These are phyloP conservation scores for Talaromyces nanjingensis DNA, from an alignment of 495 filamentous ascomycete genomes.

Conservation along the genomic window DNA sequence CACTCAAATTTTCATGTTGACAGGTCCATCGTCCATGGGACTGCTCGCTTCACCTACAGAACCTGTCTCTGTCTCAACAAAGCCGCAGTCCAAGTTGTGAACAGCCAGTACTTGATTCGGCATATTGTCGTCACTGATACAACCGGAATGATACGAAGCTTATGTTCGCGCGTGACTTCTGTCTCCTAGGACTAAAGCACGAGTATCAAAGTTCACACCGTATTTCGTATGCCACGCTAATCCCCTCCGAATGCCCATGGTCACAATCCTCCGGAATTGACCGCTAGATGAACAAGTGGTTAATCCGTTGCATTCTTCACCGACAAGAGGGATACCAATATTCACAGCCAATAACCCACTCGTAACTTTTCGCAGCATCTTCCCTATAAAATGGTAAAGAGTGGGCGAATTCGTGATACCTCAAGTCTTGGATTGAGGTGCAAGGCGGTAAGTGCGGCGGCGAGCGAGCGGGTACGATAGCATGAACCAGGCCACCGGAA, in stretches of 20 bases:
- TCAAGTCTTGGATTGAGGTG: background rate
- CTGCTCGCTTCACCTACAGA: background rate
- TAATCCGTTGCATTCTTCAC: background rate
- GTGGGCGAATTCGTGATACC: background rate
- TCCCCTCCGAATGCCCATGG: background rate
- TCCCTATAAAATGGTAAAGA: background rate
- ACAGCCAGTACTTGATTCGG: background rate
- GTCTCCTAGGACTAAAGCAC: background rate
- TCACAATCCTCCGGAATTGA: background rate
- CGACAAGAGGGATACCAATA: background rate
- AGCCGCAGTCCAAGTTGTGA: background rate
- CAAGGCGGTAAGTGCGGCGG: constrained; percentile 2
- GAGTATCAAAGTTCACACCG: background rate
- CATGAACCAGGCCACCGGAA: background rate
- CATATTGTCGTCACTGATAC: background rate
- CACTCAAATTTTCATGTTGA: background rate
- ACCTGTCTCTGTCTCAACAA: background rate
- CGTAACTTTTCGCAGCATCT: background rate
- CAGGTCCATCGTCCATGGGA: background rate
- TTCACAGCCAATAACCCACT: background rate
- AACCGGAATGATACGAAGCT: background rate
- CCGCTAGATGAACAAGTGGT: background rate
- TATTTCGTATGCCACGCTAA: background rate
- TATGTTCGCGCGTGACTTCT: background rate
- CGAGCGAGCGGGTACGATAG: background rate